Base-by-base conservation (phyloP, 2,329 filamentous ascomycete genomes). In the Scopulariopsis brevicaulis region DNA sequence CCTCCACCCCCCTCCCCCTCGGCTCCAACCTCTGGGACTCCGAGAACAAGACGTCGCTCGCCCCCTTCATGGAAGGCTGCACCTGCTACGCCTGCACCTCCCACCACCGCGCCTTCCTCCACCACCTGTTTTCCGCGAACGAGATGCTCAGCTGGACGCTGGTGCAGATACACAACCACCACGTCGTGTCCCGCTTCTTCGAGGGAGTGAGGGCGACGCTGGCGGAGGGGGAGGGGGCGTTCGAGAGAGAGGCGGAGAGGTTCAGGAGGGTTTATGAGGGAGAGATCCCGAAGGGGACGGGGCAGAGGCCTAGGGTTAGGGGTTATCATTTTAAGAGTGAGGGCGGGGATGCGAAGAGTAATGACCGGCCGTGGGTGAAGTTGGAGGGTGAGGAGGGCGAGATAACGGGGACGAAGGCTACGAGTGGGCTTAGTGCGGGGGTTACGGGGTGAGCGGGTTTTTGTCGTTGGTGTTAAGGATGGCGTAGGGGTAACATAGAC, bases 91-190 rank as follows among this genome's bases (percentile, higher is more conserved):
- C 90, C 24, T 99, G 94, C 76, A 82, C 77, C 1, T 81, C 81
- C 20, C 93, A 97, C 70, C 90, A 96, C 71, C 78, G 86, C 55
- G 93, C 94, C 0, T 99, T 89, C 70, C 67, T 99, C 40, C 87
- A 91, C 63, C 94, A 99, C 70, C 79, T 97, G 1, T 81, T 99
- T 6, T 79, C 83, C 53, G 91, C 94, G 0, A 95, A 92, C 67
- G 94, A 99, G 71, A 97, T 99, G 94, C 83, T 96, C 4, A 93
- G 87, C 25, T 99, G 94, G 94, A 89, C 87, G 0, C 78, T 99
- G 8, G 77, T 99, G 8, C 93, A 97, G 69, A 80, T 96, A 3
- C 94, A 99, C 73, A 99, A 99, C 69, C 85, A 95, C 68, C 79
- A 85, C 60, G 73, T 87, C 8, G 71, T 96, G 57, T 79, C 82